These are phyloP conservation scores for Trypanosoma platydactyli DNA, from an alignment of 208 protist species.

Conservation along the genomic window DNA sequence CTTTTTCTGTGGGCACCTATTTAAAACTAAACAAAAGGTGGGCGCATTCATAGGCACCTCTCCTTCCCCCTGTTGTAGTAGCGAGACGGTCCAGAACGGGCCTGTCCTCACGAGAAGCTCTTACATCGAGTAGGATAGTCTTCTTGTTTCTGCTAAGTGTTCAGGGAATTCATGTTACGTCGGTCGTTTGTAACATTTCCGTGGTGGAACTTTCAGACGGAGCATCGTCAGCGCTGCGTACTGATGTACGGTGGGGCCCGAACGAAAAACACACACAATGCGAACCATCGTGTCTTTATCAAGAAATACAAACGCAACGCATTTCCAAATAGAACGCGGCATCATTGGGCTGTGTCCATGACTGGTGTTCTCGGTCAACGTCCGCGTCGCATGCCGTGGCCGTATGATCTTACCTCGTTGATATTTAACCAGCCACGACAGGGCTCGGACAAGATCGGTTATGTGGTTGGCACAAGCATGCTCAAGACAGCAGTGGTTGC, in stretches of 20 bases:
- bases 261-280: constrained; percentile 87
- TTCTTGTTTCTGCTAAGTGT: neutral
- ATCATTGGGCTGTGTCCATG: constrained; percentile 92
- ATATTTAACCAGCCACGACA: constrained; percentile 92
- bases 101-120: neutral
- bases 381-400: constrained; percentile 91
- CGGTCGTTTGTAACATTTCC: constrained; percentile 58
- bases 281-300: constrained; percentile 87
- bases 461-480: constrained; percentile 92
- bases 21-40: neutral
- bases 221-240: constrained; percentile 85
- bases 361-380: constrained; percentile 83
- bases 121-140: neutral
- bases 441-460: constrained; percentile 92
- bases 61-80: neutral
- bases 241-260: constrained; percentile 91
- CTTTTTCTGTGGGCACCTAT: constrained; percentile 7
- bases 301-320: constrained; percentile 90
- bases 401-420: constrained; percentile 91
- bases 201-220: constrained; percentile 94
- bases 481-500: constrained; percentile 91
- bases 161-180: constrained; percentile 56
- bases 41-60: neutral
- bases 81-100: neutral
- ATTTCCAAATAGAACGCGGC: constrained; percentile 89